Conservation (phyloP, 2,329 filamentous ascomycete species). For the Beauveria brongniartii region DNA sequence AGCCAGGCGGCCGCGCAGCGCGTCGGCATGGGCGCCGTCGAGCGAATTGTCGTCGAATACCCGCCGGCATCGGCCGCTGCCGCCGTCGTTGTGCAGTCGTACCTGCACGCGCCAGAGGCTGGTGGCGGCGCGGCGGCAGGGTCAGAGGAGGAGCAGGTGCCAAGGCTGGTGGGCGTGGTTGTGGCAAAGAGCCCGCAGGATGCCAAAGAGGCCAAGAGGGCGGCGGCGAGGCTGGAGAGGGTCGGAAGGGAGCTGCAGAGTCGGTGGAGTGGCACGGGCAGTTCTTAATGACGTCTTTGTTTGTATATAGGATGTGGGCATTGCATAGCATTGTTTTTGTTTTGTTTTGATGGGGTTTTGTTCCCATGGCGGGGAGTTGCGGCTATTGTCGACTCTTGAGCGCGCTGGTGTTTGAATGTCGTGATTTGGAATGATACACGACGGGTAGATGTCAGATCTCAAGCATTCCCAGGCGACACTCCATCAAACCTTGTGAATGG, state of each 20-base stretch:
- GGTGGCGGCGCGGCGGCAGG: not conserved
- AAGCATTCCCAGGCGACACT: too few species aligned
- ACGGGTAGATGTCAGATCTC: too few species aligned
- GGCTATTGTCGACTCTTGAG: too few species aligned
- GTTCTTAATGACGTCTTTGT: not conserved
- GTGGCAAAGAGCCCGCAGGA: conserved; percentile 41
- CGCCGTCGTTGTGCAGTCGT: conserved; percentile 37
- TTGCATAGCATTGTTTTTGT: not conserved
- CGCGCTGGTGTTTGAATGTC: too few species aligned
- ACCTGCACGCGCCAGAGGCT: conserved; percentile 30
- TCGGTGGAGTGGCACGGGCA: conserved; percentile 34
- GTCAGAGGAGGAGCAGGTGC: conserved; percentile 18
- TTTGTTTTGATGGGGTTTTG: not conserved
- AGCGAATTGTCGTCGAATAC: conserved; percentile 53
- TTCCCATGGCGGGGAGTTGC: not conserved
- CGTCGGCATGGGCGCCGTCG: conserved; percentile 43
- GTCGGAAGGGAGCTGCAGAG: conserved; percentile 47
- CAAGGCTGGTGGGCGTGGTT: conserved; percentile 47
- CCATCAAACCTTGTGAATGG: too few species aligned
- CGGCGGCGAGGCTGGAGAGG: conserved; percentile 44
- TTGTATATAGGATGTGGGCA: not conserved
- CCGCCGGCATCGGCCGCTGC: conserved; percentile 24
- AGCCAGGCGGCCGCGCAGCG: conserved; percentile 45
- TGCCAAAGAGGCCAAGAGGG: conserved; percentile 42
- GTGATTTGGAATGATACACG: too few species aligned